Base-by-base conservation (phyloP, 108 stramenopile genomes). In the Aurantiochytrium sp. region DNA sequence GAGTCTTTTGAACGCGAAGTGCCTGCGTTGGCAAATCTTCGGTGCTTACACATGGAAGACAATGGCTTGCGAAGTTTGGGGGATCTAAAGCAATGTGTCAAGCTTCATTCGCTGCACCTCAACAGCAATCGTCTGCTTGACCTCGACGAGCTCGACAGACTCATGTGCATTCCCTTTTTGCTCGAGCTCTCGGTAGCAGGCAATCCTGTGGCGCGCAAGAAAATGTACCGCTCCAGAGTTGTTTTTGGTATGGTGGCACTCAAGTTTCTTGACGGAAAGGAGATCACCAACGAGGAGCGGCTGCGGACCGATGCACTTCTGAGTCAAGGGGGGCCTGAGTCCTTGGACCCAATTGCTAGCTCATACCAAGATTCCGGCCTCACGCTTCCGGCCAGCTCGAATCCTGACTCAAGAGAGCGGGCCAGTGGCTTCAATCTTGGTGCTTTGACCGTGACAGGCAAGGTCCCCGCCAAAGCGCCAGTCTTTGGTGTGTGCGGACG, bases 11-110 rank as follows among this genome's bases (percentile, higher is more conserved):
- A 58, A 4, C 44, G 58, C 5, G 58, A n/a, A 5, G 21, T 89
- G 58, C 19, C 43, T 5, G 89, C 58, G 5, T 71, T 92, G 44
- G 60, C 19, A 28, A 90, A 91, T 49, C 92, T 93, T 19, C 83
- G 89, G 12, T 58, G 87, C 29, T 91, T 93, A 8, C 72, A 90
- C 1, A 45, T 93, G 47, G 92, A 90, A 23, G 92, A 92, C 57
- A 93, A 93, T 60, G 90, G 73, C 2, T 43, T 93, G 5, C 57
- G 92, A 5, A 42, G n/a, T 4, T n/a, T 92, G 47, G 49, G 44
- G 5, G 55, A 59, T 5, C 42, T 91, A 47, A 45, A 42, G 58
- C 43, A 53, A 6, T 69, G 72, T 4, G 59, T 35, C 5, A 72
- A 25, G 59, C 53, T 91, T 21, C 72, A 71, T 42, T 12, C 53